Evolutionary conservation across 2,329 filamentous ascomycete genomes (phyloP).

Genomic region (Colletotrichum tabaci): DNA sequence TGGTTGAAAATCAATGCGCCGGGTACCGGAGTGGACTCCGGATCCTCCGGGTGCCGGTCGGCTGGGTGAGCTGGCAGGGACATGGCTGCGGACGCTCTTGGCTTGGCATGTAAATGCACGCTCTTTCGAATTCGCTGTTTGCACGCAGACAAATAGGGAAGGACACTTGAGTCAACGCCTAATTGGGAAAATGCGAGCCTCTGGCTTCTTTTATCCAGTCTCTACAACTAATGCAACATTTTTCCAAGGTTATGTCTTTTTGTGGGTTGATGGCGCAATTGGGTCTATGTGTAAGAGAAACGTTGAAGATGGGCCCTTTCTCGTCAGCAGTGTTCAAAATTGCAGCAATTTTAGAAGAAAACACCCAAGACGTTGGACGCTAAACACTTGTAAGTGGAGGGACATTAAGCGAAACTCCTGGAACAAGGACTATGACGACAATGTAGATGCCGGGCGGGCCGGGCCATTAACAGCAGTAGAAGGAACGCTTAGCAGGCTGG

Average conservation of each 20-base stretch:
- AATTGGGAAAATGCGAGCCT: background rate
- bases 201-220: background rate
- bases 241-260: slow-evolving; percentile 46
- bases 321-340: background rate
- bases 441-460: too few relatives aligned
- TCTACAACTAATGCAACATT: slow-evolving; percentile 26
- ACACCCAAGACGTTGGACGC: too few relatives aligned
- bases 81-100: background rate
- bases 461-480: too few relatives aligned
- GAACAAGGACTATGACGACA: too few relatives aligned
- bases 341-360: too few relatives aligned
- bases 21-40: background rate
- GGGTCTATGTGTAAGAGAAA: slow-evolving; percentile 31
- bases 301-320: slow-evolving; percentile 1
- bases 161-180: background rate
- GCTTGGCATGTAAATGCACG: background rate
- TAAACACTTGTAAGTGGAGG: too few relatives aligned
- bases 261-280: slow-evolving; percentile 50
- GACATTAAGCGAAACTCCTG: too few relatives aligned
- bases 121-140: background rate
- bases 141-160: slow-evolving; percentile 10
- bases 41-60: slow-evolving; percentile 8
- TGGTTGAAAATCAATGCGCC: background rate
- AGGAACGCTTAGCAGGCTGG: too few relatives aligned
- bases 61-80: background rate